Conservation (phyloP, 805 yeast species). For the Nakazawaea pomicola region DNA sequence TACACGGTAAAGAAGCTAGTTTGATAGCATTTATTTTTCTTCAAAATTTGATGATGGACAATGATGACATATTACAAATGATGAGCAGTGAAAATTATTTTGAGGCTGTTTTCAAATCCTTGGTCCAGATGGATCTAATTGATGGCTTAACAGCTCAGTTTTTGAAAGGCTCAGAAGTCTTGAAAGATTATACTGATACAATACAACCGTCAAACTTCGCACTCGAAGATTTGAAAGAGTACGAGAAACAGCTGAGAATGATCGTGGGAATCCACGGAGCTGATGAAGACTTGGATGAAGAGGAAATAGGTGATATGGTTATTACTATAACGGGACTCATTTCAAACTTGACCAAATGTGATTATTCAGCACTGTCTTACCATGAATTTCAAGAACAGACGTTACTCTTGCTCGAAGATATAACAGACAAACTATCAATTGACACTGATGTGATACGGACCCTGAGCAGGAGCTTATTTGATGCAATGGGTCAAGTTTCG, state of each 20-base stretch:
- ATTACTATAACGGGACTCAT: background rate
- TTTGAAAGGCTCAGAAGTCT: no score
- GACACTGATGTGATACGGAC: background rate
- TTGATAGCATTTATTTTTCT: no score
- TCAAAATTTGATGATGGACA: background rate
- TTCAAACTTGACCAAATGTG: background rate
- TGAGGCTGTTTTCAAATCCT: background rate
- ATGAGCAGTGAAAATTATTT: no score
- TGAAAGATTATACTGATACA: no score
- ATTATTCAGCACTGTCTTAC: background rate
- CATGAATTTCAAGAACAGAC: no score
- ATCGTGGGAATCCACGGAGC: background rate
- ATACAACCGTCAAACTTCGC: no score
- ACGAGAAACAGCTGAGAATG: no score
- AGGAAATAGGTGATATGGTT: background rate
- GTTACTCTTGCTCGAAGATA: no score
- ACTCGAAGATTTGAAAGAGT: background rate
- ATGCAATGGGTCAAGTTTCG: conserved; percentile 5
- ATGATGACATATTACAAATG: no score
- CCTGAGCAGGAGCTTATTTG: conserved; percentile 2
- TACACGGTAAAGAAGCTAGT: background rate
- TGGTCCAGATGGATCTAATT: no score
- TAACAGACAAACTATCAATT: no score
- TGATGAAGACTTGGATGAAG: background rate
- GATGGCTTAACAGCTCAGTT: no score